A percentile compares a stretch with the other conserved stretches of the same genome.
These are phyloP conservation scores for Agrocybe chaxingu DNA, from an alignment of 768 basidiomycete species.

Conservation along the genomic window DNA sequence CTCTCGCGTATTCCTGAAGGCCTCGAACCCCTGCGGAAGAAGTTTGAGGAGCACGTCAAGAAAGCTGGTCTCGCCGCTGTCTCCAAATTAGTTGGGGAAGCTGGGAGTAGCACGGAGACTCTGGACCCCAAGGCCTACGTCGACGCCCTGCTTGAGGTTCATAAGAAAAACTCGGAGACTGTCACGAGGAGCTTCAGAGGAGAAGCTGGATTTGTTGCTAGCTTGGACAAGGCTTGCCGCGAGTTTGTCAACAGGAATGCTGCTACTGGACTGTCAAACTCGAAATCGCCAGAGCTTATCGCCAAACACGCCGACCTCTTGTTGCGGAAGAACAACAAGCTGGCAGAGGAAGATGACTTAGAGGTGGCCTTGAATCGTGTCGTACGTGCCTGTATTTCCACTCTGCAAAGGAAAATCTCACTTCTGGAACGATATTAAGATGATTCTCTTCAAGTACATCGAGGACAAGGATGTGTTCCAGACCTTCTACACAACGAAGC, in stretches of 20 bases:
- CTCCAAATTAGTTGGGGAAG: constrained; percentile 65
- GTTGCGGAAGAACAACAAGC: constrained; percentile 92
- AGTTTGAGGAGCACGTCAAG: constrained; percentile 96
- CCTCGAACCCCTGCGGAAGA: constrained; percentile 84
- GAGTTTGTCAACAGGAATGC: constrained; percentile 94
- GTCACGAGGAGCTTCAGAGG: constrained; percentile 87
- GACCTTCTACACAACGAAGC: constrained; percentile 92
- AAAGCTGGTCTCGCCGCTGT: constrained; percentile 81
- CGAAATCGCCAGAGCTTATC: constrained; percentile 88
- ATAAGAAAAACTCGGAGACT: constrained; percentile 87
- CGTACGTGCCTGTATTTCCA: constrained; percentile 48
- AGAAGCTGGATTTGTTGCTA: constrained; percentile 91
- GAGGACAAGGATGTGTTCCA: constrained; percentile 99
- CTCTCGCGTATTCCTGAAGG: constrained; percentile 88
- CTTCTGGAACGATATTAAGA: constrained; percentile 51
- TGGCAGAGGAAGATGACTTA: constrained; percentile 87
- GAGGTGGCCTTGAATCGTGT: constrained; percentile 89
- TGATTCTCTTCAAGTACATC: constrained; percentile 97
- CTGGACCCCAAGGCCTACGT: constrained; percentile 94
- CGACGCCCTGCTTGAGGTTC: constrained; percentile 87
- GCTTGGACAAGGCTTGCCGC: constrained; percentile 91
- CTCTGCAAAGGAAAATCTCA: constrained; percentile 15
- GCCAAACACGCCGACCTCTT: constrained; percentile 90
- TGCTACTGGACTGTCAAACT: constrained; percentile 81
- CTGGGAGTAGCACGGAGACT: constrained; percentile 47